phyloP scores from a whole-genome alignment of 257 asterid genomes.

The Solanum tarapatanum region DNA sequence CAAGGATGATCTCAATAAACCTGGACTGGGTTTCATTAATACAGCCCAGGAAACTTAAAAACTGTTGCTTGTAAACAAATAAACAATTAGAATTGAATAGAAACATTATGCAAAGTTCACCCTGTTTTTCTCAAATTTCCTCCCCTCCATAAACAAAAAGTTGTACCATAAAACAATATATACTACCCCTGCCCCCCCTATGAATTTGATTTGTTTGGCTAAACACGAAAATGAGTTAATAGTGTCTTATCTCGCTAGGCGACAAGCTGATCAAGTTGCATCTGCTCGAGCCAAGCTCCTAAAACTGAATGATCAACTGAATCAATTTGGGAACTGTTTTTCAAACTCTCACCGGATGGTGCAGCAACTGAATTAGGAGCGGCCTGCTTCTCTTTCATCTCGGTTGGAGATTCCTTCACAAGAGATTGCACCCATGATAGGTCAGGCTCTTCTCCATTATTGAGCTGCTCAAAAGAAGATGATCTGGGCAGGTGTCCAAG shows the following conservation, averaged over 20 bases:
- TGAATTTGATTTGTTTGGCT: constrained; percentile 24
- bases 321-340: constrained; percentile 40
- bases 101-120: constrained; percentile 3
- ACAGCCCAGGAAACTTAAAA: constrained; percentile 37
- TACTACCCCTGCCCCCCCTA: constrained; percentile 17
- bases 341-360: constrained; percentile 79
- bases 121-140: neutral
- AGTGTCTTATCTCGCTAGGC: constrained; percentile 30
- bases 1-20: constrained; percentile 12
- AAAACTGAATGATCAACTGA: constrained; percentile 62
- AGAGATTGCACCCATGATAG: constrained; percentile 94
- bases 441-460: constrained; percentile 67
- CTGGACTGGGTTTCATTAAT: constrained; percentile 15
- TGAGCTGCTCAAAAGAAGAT: constrained; percentile 13
- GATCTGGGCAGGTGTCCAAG: constrained; percentile 28
- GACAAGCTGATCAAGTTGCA: constrained; percentile 84
- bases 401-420: constrained; percentile 90
- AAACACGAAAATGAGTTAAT: constrained; percentile 39
- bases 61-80: constrained; percentile 33
- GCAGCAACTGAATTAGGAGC: constrained; percentile 29
- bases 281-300: constrained; percentile 94
- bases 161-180: constrained; percentile 35
- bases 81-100: constrained; percentile 29
- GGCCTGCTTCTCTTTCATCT: constrained; percentile 59
- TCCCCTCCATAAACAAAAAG: constrained; percentile 23